phyloP scores from a whole-genome alignment of 2,329 filamentous ascomycete species.

The Helminthosporium solani region DNA sequence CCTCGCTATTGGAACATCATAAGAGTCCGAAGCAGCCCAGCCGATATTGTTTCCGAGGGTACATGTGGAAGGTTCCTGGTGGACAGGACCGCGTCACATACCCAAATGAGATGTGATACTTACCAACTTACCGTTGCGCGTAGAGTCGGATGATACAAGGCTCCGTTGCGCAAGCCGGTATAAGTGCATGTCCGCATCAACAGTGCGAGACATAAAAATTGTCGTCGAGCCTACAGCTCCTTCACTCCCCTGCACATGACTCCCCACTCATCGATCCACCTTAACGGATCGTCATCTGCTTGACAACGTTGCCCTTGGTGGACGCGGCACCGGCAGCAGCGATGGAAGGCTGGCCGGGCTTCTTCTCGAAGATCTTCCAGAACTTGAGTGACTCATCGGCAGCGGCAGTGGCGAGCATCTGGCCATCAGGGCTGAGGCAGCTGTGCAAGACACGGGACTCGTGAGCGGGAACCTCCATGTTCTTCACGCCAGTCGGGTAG shows the following conservation, averaged over 20 bases:
- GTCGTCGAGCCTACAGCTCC: slow-evolving; percentile 19
- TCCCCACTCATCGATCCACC: slow-evolving; percentile 1
- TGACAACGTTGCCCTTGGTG: slow-evolving; percentile 78
- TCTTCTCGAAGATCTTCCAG: slow-evolving; percentile 99
- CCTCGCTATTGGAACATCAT: slow-evolving; percentile 23
- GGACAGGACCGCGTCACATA: slow-evolving; percentile 40
- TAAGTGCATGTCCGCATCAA: slow-evolving; percentile 16
- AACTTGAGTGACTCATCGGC: slow-evolving; percentile 98
- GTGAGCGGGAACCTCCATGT: slow-evolving; percentile 95
- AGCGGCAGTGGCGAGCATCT: slow-evolving; percentile 94
- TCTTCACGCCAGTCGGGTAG: slow-evolving; percentile 95
- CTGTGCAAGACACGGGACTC: slow-evolving; percentile 96
- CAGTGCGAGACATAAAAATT: slow-evolving; percentile 10
- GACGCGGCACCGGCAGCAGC: slow-evolving; percentile 67
- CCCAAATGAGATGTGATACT: slow-evolving; percentile 45
- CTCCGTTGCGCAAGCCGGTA: slow-evolving; percentile 43
- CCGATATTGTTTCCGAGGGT: slow-evolving; percentile 28
- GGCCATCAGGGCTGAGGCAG: slow-evolving; percentile 93
- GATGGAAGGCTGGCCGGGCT: slow-evolving; percentile 70
- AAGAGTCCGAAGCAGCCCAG: slow-evolving; percentile 22
- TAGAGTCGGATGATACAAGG: slow-evolving; percentile 36
- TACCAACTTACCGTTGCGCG: slow-evolving; percentile 47
- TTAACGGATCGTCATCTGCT: slow-evolving; percentile 76
- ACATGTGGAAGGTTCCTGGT: slow-evolving; percentile 30
- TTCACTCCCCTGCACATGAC: slow-evolving; percentile 8